Conservation (phyloP, 805 yeast genomes). For the Blastobotrys americana region DNA sequence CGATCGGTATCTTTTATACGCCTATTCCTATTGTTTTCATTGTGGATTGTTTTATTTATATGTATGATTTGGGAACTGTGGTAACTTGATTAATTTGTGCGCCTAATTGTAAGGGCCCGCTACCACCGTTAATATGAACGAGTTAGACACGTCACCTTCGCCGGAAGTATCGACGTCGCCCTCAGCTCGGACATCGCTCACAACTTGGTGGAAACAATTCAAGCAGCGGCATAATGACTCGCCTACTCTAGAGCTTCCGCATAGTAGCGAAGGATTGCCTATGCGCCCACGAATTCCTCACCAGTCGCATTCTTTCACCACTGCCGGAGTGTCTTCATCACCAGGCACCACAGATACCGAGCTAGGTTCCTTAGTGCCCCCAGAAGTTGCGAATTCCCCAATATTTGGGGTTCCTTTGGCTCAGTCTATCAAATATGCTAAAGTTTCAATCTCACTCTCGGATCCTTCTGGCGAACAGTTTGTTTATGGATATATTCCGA, state of each 20-base stretch:
- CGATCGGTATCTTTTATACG: no score
- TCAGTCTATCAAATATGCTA: slow-evolving; percentile 65
- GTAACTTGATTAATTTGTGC: no score
- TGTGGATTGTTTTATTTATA: no score
- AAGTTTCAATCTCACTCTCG: slow-evolving; percentile 63
- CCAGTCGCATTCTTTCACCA: slow-evolving; percentile 30
- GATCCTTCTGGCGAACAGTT: slow-evolving; percentile 52
- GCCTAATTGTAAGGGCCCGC: no score
- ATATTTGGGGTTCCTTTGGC: slow-evolving; percentile 79
- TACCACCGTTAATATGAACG: no score
- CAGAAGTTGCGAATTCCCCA: slow-evolving; percentile 18
- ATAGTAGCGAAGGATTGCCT: slow-evolving; percentile 2
- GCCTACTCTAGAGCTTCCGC: slow-evolving; percentile 4
- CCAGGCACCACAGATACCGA: background rate
- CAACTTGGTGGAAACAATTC: slow-evolving; percentile 1
- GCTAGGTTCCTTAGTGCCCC: background rate
- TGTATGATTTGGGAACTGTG: no score
- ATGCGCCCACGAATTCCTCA: slow-evolving; percentile 31
- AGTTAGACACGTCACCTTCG: background rate
- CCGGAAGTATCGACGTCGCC: background rate
- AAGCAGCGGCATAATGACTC: slow-evolving; percentile 5
- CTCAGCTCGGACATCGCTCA: background rate
- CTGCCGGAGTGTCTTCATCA: slow-evolving; percentile 1
- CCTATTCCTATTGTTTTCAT: no score
- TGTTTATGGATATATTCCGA: slow-evolving; percentile 82